Evolutionary conservation across 495 filamentous ascomycete genomes (phyloP), one percentile per base, ranked within the genome.

Genomic region (Penicillium alfredii): DNA sequence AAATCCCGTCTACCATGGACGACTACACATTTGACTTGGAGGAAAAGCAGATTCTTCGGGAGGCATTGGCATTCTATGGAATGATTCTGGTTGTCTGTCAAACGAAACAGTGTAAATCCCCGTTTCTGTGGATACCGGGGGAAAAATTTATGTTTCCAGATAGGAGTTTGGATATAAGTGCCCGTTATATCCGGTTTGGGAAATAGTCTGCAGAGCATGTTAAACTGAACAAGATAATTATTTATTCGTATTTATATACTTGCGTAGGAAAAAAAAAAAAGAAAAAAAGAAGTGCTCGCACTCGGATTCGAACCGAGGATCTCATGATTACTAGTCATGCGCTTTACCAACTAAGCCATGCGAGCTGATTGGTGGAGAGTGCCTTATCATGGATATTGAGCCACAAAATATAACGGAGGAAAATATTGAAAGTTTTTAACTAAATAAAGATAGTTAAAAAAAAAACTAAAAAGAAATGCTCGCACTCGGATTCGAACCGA

Each of bases 261-360:
- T n/a, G n/a, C n/a, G n/a, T n/a, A n/a, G n/a, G n/a, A 30, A 3
- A 6, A 7, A 2, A 2, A n/a, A 9, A 26, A 13, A 19, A n/a
- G 15, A 8, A 31, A 40, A 33, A 40, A 40, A 9, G 13, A 32
- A 33, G 8, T 40, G 37, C 37, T 40, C 37, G 26, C 37, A 23
- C 30, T 21, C 37, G 21, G 37, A 40, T 32, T 40, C 33, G 37
- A 40, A 40, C 37, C 21, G 29, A 32, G 30, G 37, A 40, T 23
- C 37, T 40, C 37, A 30, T 20, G 20, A 40, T 40, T 40, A 40
- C 37, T 40, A 40, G 37, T 40, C 20, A 20, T 30, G 37, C 37
- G 37, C 37, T 40, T 23, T 40, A 40, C 37, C 37, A 40, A 40
- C 37, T 40, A 23, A 40, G 37, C 37, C 26, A 40, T 23, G 37